Evolutionary conservation across 2,329 filamentous ascomycete species (phyloP).

Genomic region (Ophiostoma quercus): DNA sequence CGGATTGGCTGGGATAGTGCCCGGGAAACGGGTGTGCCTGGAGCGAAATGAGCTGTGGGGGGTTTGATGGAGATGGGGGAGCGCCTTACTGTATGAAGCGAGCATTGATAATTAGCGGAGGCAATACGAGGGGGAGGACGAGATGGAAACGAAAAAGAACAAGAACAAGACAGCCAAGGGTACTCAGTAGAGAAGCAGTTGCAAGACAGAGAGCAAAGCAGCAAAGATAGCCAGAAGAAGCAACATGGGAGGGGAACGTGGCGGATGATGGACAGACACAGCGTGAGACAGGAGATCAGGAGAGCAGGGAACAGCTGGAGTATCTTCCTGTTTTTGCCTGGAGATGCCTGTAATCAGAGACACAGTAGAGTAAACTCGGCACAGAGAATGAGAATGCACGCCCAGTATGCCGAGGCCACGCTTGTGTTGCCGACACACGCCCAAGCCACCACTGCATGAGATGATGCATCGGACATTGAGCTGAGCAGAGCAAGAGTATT

Average conservation of each 20-base stretch:
- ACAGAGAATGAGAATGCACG: neutral
- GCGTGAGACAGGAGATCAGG: constrained; percentile 15
- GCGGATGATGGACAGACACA: constrained; percentile 13
- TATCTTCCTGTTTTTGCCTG: neutral
- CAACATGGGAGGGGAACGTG: constrained; percentile 6
- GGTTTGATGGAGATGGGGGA: neutral
- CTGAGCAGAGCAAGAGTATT: neutral
- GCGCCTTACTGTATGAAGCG: constrained; percentile 20
- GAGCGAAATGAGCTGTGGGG: constrained; percentile 26
- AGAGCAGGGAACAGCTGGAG: constrained; percentile 7
- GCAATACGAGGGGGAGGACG: constrained; percentile 13
- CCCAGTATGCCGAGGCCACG: constrained; percentile 4
- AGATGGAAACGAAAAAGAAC: neutral
- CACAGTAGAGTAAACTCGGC: neutral
- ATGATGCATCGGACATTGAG: constrained; percentile 4
- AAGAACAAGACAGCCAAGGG: constrained; percentile 1
- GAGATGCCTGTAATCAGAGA: neutral
- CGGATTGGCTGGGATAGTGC: constrained; percentile 20
- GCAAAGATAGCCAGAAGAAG: constrained; percentile 3
- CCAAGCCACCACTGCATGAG: neutral
- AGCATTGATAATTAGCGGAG: constrained; percentile 12
- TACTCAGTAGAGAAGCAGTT: too few species aligned
- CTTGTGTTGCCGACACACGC: neutral
- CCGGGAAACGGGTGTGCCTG: constrained; percentile 21
- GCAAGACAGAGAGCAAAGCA: too few species aligned